A percentile compares a stretch with the other conserved stretches of the same genome.
Conservation (phyloP, 2,329 filamentous ascomycete genomes). For the Paraconiothyrium sp. region DNA sequence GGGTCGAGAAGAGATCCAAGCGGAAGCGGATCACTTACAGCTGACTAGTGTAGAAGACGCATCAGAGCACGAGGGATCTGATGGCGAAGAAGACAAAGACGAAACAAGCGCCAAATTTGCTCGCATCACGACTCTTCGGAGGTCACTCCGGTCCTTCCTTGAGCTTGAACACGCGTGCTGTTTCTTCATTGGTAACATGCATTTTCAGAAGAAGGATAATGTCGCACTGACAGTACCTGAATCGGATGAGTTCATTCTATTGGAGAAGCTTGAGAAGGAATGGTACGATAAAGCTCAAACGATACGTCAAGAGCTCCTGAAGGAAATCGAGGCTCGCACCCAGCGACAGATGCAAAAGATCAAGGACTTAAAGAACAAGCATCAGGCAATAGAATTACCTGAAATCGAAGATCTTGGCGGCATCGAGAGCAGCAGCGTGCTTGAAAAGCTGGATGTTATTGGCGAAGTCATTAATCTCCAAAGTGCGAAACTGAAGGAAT, state of each 20-base stretch:
- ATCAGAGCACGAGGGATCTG: conserved; percentile 44
- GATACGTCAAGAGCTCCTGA: conserved; percentile 81
- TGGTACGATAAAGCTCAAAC: conserved; percentile 81
- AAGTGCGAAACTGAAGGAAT: conserved; percentile 74
- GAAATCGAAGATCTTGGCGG: conserved; percentile 69
- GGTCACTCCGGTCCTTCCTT: conserved; percentile 75
- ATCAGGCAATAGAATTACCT: conserved; percentile 52
- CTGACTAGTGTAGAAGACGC: conserved; percentile 14
- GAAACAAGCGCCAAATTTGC: conserved; percentile 50
- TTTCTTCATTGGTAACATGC: conserved; percentile 86
- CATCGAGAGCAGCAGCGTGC: conserved; percentile 74
- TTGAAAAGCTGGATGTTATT: conserved; percentile 73
- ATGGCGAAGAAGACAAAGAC: conserved; percentile 45
- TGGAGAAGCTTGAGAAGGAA: conserved; percentile 76
- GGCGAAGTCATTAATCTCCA: conserved; percentile 75
- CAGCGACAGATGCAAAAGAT: conserved; percentile 70
- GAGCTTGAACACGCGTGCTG: conserved; percentile 83
- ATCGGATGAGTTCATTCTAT: conserved; percentile 70
- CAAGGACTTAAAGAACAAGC: conserved; percentile 28
- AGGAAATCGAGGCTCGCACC: conserved; percentile 65
- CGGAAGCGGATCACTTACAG: conserved; percentile 56
- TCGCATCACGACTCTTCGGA: conserved; percentile 67
- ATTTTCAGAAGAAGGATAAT: conserved; percentile 83
- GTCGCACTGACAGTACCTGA: conserved; percentile 69
- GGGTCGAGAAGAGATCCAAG: conserved; percentile 69